Base-by-base conservation (phyloP, 1,139 yeast species). In the Suhomyces coccinellae region DNA sequence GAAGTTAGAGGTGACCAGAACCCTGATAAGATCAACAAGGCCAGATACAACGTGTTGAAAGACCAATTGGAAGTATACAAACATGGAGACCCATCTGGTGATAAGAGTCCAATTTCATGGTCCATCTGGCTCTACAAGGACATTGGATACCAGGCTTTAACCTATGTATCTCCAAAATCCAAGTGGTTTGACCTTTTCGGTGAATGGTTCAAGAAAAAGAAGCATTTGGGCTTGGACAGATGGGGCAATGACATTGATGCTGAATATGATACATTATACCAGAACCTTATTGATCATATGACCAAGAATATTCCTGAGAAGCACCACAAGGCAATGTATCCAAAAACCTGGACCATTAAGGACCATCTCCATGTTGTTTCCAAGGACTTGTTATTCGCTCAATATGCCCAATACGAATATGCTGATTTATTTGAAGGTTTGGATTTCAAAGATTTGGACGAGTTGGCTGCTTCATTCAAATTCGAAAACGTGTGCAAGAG, bases 121-220 rank as follows among this genome's bases (percentile, higher is more conserved):
- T 71, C 77, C 4, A 73, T 74, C 49, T 74, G 79, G 79, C 63
- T 73, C n/a, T 74, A 75, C 59, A 74, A 74, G 54, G 79, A 74
- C 53, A 72, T 74, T 55, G 79, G 79, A 2, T 73, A 61, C 56
- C 79, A 74, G 59, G 79, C 77, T 2, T 57, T 74, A 48, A 67
- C 76, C 26, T 73, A 65, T 48, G 77, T 72, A 16, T 57, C 67
- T 7, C 76, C 77, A 13, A 54, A 66, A 20, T 69, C 77, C 43
- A 65, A 67, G 49, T 72, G 75, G 69, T 71, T 57, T 54, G 47
- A 65, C 48, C 58, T 73, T 3, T 66, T 74, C 42, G 73, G 73
- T 9, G 60, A 60, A 40, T 73, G 67, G 63, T 59, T 74, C 40
- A 54, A 55, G 43, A 73, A 71, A 59, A 74, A 73, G 61, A 65